These are phyloP conservation scores for Myxozyma geophila DNA, from an alignment of 805 yeast genomes.

Conservation along the genomic window DNA sequence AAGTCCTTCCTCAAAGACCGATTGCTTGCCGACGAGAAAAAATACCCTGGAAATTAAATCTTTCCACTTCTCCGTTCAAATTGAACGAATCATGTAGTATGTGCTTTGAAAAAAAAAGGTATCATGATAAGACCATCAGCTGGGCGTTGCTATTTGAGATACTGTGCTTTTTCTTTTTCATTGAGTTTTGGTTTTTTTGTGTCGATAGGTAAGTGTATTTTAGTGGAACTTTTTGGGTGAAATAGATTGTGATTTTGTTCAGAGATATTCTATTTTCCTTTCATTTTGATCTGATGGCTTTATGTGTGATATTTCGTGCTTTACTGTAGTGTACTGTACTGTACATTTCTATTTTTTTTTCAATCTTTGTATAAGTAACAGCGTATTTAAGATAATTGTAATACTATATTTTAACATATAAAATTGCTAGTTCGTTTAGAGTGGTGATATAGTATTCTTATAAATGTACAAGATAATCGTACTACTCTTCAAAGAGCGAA, in stretches of 20 bases:
- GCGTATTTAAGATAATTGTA: too few species aligned
- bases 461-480: too few species aligned
- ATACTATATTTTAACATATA: too few species aligned
- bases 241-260: background rate
- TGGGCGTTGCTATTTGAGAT: background rate
- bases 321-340: background rate
- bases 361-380: background rate
- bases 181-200: background rate
- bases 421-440: too few species aligned
- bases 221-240: background rate
- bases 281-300: background rate
- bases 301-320: background rate
- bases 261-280: too few species aligned
- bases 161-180: too few species aligned
- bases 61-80: background rate
- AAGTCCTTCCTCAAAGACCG: constrained; percentile 32
- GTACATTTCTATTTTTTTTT: too few species aligned
- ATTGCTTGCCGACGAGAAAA: constrained; percentile 27
- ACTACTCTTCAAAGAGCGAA: too few species aligned
- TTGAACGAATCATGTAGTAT: too few species aligned
- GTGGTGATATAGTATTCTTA: too few species aligned
- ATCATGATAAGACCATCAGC: too few species aligned
- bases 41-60: constrained; percentile 18
- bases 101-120: too few species aligned
- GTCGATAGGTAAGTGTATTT: background rate